These are phyloP conservation scores for Antitrichia curtipendula DNA, from an alignment of 225 moss, liverwort and hornwort species.

Conservation along the genomic window DNA sequence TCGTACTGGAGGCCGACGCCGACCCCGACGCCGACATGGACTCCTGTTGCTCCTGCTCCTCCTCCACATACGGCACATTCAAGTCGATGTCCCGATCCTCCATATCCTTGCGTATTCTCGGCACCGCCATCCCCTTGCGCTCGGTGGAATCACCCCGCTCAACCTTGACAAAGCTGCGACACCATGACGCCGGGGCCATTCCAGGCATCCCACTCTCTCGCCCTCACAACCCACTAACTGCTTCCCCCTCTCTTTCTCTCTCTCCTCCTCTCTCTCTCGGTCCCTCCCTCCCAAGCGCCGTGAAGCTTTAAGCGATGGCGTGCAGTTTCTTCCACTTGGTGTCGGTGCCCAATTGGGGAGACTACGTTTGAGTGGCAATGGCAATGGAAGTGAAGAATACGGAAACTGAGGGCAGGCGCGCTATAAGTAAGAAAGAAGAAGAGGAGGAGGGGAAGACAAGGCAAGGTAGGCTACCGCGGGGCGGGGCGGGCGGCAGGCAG, in stretches of 20 bases:
- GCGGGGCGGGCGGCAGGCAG: neutral
- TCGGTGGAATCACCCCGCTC: slow-evolving; percentile 24
- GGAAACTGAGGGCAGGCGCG: neutral
- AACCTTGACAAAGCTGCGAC: neutral
- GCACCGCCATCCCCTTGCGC: slow-evolving; percentile 9
- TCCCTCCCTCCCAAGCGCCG: neutral
- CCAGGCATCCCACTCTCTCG: slow-evolving; percentile 29
- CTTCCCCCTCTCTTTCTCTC: neutral
- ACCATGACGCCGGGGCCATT: slow-evolving; percentile 31
- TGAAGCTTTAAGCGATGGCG: neutral
- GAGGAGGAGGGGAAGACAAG: too few relatives aligned
- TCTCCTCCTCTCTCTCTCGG: neutral
- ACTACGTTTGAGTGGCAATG: neutral
- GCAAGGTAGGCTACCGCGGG: neutral
- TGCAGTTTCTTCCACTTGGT: neutral
- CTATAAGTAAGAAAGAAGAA: neutral
- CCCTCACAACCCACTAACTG: neutral
- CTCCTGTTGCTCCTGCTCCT: neutral
- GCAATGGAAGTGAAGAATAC: neutral
- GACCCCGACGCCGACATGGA: slow-evolving; percentile 15
- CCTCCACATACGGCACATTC: slow-evolving; percentile 30
- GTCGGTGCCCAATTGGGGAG: slow-evolving; percentile 26
- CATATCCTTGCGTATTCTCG: slow-evolving; percentile 22
- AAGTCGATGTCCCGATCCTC: slow-evolving; percentile 40
- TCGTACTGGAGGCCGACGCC: slow-evolving; percentile 21